Evolutionary conservation across 2,329 filamentous ascomycete genomes (phyloP).

Genomic region (Fusarium sp.): DNA sequence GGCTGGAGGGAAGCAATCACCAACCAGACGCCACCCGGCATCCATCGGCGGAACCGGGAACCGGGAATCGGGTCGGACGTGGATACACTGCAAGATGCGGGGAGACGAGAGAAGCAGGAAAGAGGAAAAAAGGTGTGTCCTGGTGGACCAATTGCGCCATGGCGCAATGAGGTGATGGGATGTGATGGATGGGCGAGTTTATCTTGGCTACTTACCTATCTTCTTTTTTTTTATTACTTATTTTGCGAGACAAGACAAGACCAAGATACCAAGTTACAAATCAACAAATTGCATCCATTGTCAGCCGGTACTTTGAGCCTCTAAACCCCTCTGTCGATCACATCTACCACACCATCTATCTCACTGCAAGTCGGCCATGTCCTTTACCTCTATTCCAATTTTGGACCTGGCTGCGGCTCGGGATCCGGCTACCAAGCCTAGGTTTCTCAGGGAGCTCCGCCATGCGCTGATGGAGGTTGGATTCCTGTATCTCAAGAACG

Average conservation of each 20-base stretch:
- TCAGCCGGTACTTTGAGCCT: background rate
- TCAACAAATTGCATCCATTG: conserved; percentile 19
- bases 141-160: conserved; percentile 53
- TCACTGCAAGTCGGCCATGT: conserved; percentile 57
- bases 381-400: conserved; percentile 81
- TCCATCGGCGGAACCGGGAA: conserved; percentile 11
- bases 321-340: background rate
- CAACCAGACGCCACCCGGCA: conserved; percentile 34
- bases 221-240: conserved; percentile 4
- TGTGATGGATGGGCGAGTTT: conserved; percentile 35
- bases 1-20: conserved; percentile 24
- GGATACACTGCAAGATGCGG: conserved; percentile 24
- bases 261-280: conserved; percentile 38
- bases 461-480: conserved; percentile 87
- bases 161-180: conserved; percentile 38
- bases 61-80: conserved; percentile 26
- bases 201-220: conserved; percentile 12
- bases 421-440: conserved; percentile 73
- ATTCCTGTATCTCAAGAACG: conserved; percentile 87
- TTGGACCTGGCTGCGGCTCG: conserved; percentile 78
- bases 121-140: conserved; percentile 31
- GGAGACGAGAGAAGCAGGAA: conserved; percentile 12
- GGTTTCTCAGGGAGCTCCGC: conserved; percentile 77
- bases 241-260: conserved; percentile 22
- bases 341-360: background rate